A percentile compares a stretch with the other conserved stretches of the same genome.
Conservation (phyloP, 495 filamentous ascomycete genomes). For the Penicillium lividum region DNA sequence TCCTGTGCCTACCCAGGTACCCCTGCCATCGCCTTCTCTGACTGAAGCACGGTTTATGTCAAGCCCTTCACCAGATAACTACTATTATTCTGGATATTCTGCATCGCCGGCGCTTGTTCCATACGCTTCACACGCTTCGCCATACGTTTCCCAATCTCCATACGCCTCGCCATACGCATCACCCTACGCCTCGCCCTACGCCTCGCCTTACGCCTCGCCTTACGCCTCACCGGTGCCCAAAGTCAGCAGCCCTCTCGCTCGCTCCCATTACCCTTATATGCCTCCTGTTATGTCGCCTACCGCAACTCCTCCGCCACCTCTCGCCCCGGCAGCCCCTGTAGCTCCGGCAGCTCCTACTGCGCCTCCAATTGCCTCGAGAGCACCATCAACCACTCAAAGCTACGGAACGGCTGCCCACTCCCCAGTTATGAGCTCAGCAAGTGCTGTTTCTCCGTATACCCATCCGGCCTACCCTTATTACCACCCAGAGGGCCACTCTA, state of each 20-base stretch:
- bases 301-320: conserved; percentile 25
- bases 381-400: conserved; percentile 26
- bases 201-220: conserved; percentile 25
- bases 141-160: neutral
- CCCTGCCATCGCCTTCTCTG: conserved; percentile 34
- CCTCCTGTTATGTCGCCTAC: conserved; percentile 44
- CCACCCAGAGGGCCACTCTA: conserved; percentile 26
- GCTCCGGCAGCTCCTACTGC: neutral
- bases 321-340: conserved; percentile 1
- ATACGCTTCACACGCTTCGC: conserved; percentile 2
- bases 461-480: conserved; percentile 30
- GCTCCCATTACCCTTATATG: conserved; percentile 39
- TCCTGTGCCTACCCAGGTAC: conserved; percentile 29
- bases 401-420: conserved; percentile 24
- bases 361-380: conserved; percentile 2
- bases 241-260: conserved; percentile 42
- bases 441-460: conserved; percentile 39
- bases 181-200: conserved; percentile 19
- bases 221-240: conserved; percentile 39
- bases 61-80: conserved; percentile 21
- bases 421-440: conserved; percentile 39
- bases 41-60: conserved; percentile 33
- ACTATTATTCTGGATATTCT: conserved; percentile 16
- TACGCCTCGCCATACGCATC: conserved; percentile 8
- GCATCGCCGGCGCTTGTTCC: conserved; percentile 9